Percentiles rank a stretch among this genome's conserved stretches.
phyloP scores from a whole-genome alignment of 2,329 filamentous ascomycete species.

The Fusarium bactridioides region DNA sequence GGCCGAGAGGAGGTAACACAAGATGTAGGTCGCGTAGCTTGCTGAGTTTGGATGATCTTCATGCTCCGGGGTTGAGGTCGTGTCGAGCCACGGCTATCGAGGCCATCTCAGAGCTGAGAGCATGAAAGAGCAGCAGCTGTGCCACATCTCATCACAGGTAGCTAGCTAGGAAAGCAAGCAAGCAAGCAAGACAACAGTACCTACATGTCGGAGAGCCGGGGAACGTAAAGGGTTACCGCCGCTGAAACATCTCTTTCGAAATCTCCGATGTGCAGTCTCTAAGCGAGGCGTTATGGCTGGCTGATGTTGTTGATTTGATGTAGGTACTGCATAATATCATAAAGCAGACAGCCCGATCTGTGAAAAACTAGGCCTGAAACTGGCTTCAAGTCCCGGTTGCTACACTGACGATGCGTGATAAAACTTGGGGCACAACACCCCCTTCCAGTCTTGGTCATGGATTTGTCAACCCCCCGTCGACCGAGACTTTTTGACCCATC shows the following conservation, averaged over 20 bases:
- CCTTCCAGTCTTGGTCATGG: constrained; percentile 36
- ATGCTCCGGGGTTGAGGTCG: constrained; percentile 17
- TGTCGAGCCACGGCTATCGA: constrained; percentile 15
- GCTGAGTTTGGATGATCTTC: constrained; percentile 13
- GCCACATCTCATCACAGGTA: constrained; percentile 1
- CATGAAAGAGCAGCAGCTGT: constrained; percentile 11
- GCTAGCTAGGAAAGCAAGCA: neutral
- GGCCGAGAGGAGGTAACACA: constrained; percentile 14
- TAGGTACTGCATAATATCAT: constrained; percentile 20
- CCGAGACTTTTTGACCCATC: constrained; percentile 18
- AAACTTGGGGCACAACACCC: constrained; percentile 10
- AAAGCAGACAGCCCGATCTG: constrained; percentile 33
- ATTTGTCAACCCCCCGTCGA: constrained; percentile 34
- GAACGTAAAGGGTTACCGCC: constrained; percentile 15
- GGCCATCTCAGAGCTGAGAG: constrained; percentile 14
- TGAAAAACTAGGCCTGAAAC: constrained; percentile 28
- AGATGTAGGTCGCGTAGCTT: constrained; percentile 18
- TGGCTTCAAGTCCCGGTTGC: constrained; percentile 29
- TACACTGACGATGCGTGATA: constrained; percentile 34
- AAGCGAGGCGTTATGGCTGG: constrained; percentile 33
- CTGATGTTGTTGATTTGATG: constrained; percentile 18
- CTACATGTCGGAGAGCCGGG: constrained; percentile 19
- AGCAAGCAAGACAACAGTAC: neutral
- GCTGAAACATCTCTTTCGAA: constrained; percentile 35
- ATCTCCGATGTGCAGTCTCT: constrained; percentile 41